Percentiles rank a stretch among this genome's conserved stretches.
phyloP scores from a whole-genome alignment of 2,329 filamentous ascomycete genomes.

The Coleophoma crateriformis region DNA sequence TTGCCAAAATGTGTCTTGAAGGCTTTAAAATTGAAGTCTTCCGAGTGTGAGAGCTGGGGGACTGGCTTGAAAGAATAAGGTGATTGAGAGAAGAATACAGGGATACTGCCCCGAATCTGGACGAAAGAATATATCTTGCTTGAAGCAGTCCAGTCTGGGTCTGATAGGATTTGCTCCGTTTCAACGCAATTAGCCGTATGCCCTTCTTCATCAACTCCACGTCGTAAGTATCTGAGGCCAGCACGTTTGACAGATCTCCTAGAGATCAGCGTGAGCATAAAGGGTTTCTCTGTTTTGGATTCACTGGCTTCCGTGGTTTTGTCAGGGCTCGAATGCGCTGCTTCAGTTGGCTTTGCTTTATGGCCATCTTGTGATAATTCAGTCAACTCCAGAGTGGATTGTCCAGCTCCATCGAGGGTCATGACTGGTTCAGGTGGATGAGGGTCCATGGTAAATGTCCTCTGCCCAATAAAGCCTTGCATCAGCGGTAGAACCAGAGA shows the following conservation, averaged over 20 bases:
- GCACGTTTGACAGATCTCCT: constrained; percentile 80
- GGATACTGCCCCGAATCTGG: constrained; percentile 86
- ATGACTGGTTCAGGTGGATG: constrained; percentile 38
- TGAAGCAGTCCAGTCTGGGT: constrained; percentile 55
- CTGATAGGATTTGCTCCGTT: constrained; percentile 87
- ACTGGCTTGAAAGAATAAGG: constrained; percentile 90
- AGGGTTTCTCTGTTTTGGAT: constrained; percentile 13
- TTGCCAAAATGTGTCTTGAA: constrained; percentile 75
- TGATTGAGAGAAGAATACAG: constrained; percentile 90
- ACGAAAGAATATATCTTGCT: constrained; percentile 74
- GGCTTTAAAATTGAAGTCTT: constrained; percentile 71
- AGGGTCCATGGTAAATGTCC: constrained; percentile 68
- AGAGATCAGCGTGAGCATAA: constrained; percentile 83
- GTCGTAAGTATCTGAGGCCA: constrained; percentile 81
- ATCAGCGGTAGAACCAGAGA: constrained; percentile 74
- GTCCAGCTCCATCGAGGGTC: constrained; percentile 41
- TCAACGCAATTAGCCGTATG: constrained; percentile 87
- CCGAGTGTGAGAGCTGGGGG: constrained; percentile 75
- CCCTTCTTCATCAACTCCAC: constrained; percentile 86
- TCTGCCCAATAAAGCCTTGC: constrained; percentile 91
- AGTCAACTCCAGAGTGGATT: constrained; percentile 34
- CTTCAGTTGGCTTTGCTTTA: neutral
- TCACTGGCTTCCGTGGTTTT: constrained; percentile 17
- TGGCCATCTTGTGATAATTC: constrained; percentile 27
- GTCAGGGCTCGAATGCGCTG: constrained; percentile 3